Percentiles rank a stretch among this genome's conserved stretches.
Conservation (phyloP, 305 asterid genomes). For the Fraxinus floribunda region DNA sequence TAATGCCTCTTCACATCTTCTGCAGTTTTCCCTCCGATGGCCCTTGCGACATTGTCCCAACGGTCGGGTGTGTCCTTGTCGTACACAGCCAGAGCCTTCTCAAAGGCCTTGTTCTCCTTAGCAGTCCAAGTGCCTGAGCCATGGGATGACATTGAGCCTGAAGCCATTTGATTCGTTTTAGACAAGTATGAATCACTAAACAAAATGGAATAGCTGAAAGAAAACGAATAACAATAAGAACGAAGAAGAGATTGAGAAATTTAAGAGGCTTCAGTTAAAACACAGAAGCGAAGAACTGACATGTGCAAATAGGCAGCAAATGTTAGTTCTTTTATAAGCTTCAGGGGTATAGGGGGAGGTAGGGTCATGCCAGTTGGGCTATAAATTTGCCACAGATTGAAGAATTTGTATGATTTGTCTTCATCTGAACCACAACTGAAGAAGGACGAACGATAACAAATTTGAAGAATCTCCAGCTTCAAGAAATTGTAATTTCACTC, state of each 20-base stretch:
- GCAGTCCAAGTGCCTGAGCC: constrained; percentile 59
- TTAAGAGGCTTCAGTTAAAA: neutral
- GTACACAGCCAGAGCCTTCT: constrained; percentile 72
- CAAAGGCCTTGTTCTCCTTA: constrained; percentile 82
- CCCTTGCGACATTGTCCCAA: constrained; percentile 87
- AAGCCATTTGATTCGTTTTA: constrained; percentile 38
- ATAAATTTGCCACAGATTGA: constrained; percentile 4
- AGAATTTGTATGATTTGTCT: neutral
- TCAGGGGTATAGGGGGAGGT: constrained; percentile 16
- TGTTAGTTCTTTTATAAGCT: constrained; percentile 43
- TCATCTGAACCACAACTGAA: neutral
- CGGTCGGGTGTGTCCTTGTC: constrained; percentile 89
- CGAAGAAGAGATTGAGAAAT: neutral
- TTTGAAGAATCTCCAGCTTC: neutral
- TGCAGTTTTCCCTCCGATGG: constrained; percentile 69
- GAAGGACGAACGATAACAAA: neutral
- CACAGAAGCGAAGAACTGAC: neutral
- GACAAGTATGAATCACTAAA: neutral
- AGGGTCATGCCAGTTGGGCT: constrained; percentile 32
- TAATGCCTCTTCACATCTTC: constrained; percentile 89
- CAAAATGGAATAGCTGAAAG: neutral
- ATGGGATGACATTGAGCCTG: constrained; percentile 43
- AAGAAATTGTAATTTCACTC: constrained; percentile 7
- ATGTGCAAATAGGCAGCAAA: constrained; percentile 36
- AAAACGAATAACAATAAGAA: neutral